Percentiles rank a stretch among this genome's conserved stretches.
These are phyloP conservation scores for Arachis hypogaea DNA, from an alignment of 306 rosid genomes.

Conservation along the genomic window DNA sequence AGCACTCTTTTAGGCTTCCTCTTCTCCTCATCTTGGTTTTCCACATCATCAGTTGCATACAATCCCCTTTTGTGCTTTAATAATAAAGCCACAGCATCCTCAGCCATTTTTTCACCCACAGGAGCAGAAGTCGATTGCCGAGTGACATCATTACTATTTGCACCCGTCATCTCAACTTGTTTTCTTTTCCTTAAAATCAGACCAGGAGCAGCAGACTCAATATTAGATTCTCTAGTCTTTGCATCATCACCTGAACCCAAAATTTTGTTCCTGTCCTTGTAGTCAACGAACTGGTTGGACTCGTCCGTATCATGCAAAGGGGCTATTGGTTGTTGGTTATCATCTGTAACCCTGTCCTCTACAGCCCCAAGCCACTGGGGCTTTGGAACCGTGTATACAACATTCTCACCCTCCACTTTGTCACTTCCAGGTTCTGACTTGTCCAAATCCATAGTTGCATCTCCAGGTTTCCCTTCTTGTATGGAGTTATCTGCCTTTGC, in stretches of 20 bases:
- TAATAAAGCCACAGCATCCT: slow-evolving; percentile 94
- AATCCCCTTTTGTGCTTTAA: slow-evolving; percentile 77
- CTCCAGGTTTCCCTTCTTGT: slow-evolving; percentile 47
- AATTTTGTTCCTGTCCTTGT: slow-evolving; percentile 78
- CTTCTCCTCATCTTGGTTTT: slow-evolving; percentile 49
- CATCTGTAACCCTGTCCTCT: slow-evolving; percentile 50
- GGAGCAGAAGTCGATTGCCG: slow-evolving; percentile 54
- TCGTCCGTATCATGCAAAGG: slow-evolving; percentile 51
- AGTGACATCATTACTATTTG: slow-evolving; percentile 42
- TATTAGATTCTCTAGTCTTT: slow-evolving; percentile 45
- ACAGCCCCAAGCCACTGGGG: slow-evolving; percentile 98
- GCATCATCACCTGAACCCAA: slow-evolving; percentile 46
- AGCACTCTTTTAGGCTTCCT: slow-evolving; percentile 70
- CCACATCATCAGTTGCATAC: slow-evolving; percentile 53
- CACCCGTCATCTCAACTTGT: slow-evolving; percentile 58
- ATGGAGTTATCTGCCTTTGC: slow-evolving; percentile 35
- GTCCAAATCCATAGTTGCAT: slow-evolving; percentile 40
- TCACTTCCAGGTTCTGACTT: slow-evolving; percentile 50
- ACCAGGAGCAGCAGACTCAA: slow-evolving; percentile 89
- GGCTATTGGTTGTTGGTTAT: slow-evolving; percentile 45
- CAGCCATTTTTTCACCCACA: slow-evolving; percentile 63
- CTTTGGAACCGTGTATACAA: slow-evolving; percentile 57
- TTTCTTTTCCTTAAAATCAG: slow-evolving; percentile 87
- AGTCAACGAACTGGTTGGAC: slow-evolving; percentile 74
- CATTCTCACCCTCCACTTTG: slow-evolving; percentile 50